Conservation (phyloP, 352 stramenopile species). For the Saprolegnia diclina region DNA sequence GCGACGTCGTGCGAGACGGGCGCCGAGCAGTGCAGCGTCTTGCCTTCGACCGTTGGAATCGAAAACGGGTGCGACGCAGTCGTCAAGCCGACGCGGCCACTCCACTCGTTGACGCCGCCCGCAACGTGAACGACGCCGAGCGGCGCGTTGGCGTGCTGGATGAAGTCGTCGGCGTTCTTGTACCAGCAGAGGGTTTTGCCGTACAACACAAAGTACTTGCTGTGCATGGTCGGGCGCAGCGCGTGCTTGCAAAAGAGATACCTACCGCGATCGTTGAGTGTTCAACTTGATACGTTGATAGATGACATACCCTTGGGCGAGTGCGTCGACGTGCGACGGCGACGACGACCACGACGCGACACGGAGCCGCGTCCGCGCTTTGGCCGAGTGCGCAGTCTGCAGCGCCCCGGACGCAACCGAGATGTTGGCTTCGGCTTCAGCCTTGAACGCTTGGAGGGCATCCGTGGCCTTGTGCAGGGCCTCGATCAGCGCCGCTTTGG, state of each 20-base stretch:
- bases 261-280: constrained; percentile 2
- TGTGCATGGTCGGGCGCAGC: constrained; percentile 52
- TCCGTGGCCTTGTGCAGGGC: constrained; percentile 33
- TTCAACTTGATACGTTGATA: not conserved
- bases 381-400: constrained; percentile 51
- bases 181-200: constrained; percentile 81
- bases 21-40: constrained; percentile 55
- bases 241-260: constrained; percentile 67
- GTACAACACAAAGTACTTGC: constrained; percentile 70
- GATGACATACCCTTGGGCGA: constrained; percentile 65
- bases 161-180: constrained; percentile 58
- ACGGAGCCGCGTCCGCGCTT: constrained; percentile 42
- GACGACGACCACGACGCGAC: constrained; percentile 55
- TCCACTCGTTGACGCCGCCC: constrained; percentile 49
- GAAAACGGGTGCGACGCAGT: constrained; percentile 50
- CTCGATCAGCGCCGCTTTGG: constrained; percentile 19
- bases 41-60: constrained; percentile 60
- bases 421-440: constrained; percentile 19
- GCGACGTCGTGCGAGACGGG: constrained; percentile 54
- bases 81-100: constrained; percentile 45
- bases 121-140: constrained; percentile 62
- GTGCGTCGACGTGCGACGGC: constrained; percentile 55
- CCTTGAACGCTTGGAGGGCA: constrained; percentile 39
- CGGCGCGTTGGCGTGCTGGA: constrained; percentile 39
- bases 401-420: constrained; percentile 42